These are phyloP conservation scores for Ehretia macrophylla DNA, from an alignment of 257 asterid genomes.

Conservation along the genomic window DNA sequence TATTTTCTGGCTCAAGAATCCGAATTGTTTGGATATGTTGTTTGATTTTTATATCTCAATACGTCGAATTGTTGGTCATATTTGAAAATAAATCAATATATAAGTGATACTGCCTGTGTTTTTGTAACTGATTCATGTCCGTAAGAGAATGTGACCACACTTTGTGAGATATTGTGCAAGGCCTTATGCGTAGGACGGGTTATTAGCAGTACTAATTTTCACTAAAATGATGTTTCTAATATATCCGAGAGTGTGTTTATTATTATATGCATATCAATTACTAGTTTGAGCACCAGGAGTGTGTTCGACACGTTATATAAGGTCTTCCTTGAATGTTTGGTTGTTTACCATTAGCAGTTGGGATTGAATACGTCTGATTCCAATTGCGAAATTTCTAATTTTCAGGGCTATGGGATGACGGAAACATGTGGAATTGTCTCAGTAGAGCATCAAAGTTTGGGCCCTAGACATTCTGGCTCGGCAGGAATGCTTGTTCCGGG, in stretches of 20 bases:
- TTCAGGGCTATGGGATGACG: slow-evolving; percentile 97
- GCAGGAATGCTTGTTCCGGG: slow-evolving; percentile 69
- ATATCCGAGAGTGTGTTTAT: too few species aligned
- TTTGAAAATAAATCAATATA: too few species aligned
- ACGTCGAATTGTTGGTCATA: background rate
- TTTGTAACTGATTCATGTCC: too few species aligned
- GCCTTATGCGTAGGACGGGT: too few species aligned
- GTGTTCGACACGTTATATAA: background rate
- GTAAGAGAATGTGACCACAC: too few species aligned
- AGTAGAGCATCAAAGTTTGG: slow-evolving; percentile 44
- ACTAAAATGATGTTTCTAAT: too few species aligned
- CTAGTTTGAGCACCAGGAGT: too few species aligned
- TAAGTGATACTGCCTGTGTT: too few species aligned
- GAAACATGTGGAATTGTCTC: slow-evolving; percentile 80
- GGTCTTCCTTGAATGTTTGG: background rate
- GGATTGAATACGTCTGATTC: slow-evolving; percentile 5
- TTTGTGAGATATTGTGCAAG: too few species aligned
- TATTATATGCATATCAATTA: too few species aligned
- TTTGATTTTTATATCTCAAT: background rate
- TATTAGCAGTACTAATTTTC: too few species aligned
- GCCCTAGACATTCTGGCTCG: slow-evolving; percentile 82
- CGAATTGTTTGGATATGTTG: background rate
- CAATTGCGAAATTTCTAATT: slow-evolving; percentile 13
- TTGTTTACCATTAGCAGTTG: background rate
- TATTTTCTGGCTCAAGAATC: background rate